Conservation (phyloP, 371 early-diverging fungal species). For the Lichtheimia ramosa region DNA sequence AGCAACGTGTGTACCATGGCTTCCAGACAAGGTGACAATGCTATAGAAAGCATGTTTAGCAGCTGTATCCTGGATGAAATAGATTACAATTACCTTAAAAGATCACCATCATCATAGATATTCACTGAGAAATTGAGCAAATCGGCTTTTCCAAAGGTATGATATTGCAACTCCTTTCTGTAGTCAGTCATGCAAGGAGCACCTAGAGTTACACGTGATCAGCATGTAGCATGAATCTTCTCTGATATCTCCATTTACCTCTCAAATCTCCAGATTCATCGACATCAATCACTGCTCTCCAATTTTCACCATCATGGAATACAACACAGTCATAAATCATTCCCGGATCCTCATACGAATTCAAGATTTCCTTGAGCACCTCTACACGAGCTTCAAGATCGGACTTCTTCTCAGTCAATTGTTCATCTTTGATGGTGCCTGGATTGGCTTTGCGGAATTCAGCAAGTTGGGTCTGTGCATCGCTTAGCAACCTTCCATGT, state of each 20-base stretch:
- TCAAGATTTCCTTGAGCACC: conserved; percentile 61
- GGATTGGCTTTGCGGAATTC: conserved; percentile 45
- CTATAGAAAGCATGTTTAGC: conserved; percentile 16
- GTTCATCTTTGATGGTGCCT: conserved; percentile 16
- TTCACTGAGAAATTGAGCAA: conserved; percentile 88
- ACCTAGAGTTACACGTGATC: conserved; percentile 24
- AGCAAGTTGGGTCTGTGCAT: conserved; percentile 60
- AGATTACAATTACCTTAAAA: conserved; percentile 49
- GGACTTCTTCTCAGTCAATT: conserved; percentile 36
- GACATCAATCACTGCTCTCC: conserved; percentile 85
- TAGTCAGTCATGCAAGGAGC: conserved; percentile 73
- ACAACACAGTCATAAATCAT: conserved; percentile 81
- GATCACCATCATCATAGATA: conserved; percentile 84
- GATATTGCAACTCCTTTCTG: conserved; percentile 73
- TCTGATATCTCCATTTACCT: conserved; percentile 30
- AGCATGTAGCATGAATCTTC: conserved; percentile 9
- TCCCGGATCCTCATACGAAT: conserved; percentile 78
- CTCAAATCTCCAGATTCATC: conserved; percentile 78
- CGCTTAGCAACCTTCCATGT: conserved; percentile 65
- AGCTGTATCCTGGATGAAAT: neutral
- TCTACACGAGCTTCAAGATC: conserved; percentile 76
- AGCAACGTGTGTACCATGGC: conserved; percentile 95
- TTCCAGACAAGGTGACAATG: conserved; percentile 81
- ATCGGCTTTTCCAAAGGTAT: conserved; percentile 75
- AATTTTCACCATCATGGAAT: conserved; percentile 86